Evolutionary conservation across 441 rosid genomes (phyloP), one percentile per base, ranked within the genome.

Genomic region (Pelargonium citronellum): DNA sequence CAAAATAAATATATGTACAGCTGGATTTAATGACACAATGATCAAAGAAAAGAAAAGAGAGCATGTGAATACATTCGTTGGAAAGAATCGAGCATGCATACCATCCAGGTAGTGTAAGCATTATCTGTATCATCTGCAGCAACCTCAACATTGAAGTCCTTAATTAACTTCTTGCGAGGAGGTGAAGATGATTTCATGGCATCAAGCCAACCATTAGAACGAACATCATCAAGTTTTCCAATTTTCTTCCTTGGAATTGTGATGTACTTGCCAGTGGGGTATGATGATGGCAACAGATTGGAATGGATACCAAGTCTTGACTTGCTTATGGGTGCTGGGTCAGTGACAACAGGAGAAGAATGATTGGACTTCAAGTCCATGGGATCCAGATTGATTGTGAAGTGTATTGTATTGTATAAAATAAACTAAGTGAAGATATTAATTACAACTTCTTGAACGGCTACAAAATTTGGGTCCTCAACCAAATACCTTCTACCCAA

Each of bases 121-220:
- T 69, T 71, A 67, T 88, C 91, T 57, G 74, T n/a, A 77, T 87
- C 94, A 72, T 91, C 91, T 0, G 85, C 70, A 71, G 82, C 80
- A 73, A 74, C 77, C 34, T 87, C 95, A 13, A 78, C 51, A 67
- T 39, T 82, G 62, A 85, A 79, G 77, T 81, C 87, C 83, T 84
- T 88, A 44, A 79, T 69, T 12, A 83, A 74, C 82, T 82, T 91
- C 81, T 94, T 94, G 20, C 88, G 90, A 51, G 96, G 95, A 69
- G 97, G 98, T n/a, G 97, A 93, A 1, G 98, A 93, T 6, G 98
- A 89, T 75, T 81, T 89, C 98, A 93, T 93, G 63, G 95, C 93
- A 73, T 94, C 95, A 11, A 89, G 83, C 95, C 97, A 94, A 22
- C 93, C 97, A 68, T 88, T 91, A 12, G 89, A 89, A 41, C 83